Evolutionary conservation across 345 rosid species (phyloP).

Genomic region (sweet orange (Citrus sinensis)): DNA sequence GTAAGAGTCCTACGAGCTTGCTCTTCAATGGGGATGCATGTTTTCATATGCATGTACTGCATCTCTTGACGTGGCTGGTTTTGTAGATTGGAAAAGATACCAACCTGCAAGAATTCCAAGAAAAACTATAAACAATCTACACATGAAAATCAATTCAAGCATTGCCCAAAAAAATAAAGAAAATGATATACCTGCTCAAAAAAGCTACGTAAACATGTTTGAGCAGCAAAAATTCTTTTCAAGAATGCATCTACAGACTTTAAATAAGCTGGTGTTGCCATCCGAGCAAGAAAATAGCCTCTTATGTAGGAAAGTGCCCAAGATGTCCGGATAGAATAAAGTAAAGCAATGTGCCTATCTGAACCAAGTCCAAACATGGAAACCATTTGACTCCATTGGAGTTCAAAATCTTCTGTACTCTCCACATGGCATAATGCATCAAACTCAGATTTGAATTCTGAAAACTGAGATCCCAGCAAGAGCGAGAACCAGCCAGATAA

Average conservation of each 20-base stretch:
- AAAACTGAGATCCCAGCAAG: slow-evolving; percentile 33
- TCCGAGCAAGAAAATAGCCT: slow-evolving; percentile 33
- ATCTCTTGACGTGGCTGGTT: slow-evolving; percentile 20
- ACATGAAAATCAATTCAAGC: not conserved
- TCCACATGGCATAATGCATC: slow-evolving; percentile 34
- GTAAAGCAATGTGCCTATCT: slow-evolving; percentile 38
- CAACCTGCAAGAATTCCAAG: slow-evolving; percentile 19
- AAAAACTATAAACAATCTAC: not conserved
- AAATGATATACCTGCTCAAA: slow-evolving; percentile 35
- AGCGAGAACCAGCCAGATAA: slow-evolving; percentile 42
- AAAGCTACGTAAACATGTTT: slow-evolving; percentile 29
- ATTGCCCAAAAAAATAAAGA: not conserved
- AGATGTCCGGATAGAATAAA: slow-evolving; percentile 26
- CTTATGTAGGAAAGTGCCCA: slow-evolving; percentile 38
- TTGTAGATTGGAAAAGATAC: slow-evolving; percentile 23
- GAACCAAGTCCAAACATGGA: slow-evolving; percentile 41
- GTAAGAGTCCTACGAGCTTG: slow-evolving; percentile 24
- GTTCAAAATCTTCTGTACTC: slow-evolving; percentile 39
- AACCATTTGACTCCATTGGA: slow-evolving; percentile 40
- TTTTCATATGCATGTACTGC: slow-evolving; percentile 24
- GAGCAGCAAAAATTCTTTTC: slow-evolving; percentile 25
- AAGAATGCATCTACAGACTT: slow-evolving; percentile 33
- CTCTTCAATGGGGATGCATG: slow-evolving; percentile 33
- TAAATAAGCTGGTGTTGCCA: slow-evolving; percentile 27
- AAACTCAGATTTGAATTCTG: slow-evolving; percentile 40